phyloP scores from a whole-genome alignment of 306 rosid species.

The Delonix regia region DNA sequence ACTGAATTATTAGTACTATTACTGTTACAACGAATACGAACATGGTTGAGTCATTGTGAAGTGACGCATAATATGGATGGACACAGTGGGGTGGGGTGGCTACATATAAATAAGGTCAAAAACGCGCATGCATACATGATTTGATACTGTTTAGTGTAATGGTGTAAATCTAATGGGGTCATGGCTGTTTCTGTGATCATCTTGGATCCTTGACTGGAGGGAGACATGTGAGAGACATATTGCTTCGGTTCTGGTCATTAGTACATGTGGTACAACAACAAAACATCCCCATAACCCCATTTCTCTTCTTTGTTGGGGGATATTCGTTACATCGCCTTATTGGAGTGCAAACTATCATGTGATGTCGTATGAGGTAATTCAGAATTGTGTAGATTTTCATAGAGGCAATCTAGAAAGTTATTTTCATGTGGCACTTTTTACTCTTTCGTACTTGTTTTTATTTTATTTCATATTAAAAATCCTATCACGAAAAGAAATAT shows the following conservation, averaged over 20 bases:
- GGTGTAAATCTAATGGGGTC: slow-evolving; percentile 46
- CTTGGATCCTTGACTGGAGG: slow-evolving; percentile 37
- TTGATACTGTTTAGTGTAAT: slow-evolving; percentile 31
- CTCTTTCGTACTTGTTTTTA: neutral
- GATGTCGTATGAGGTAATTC: neutral
- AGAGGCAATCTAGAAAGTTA: neutral
- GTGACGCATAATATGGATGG: slow-evolving; percentile 27
- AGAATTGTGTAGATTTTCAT: neutral
- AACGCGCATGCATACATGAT: slow-evolving; percentile 27
- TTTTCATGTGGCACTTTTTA: neutral
- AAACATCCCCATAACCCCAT: neutral
- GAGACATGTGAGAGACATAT: slow-evolving; percentile 7
- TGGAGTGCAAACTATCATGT: neutral
- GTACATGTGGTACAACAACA: slow-evolving; percentile 10
- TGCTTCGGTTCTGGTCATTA: neutral
- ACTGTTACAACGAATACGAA: too few relatives aligned
- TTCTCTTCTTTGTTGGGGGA: neutral
- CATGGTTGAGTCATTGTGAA: slow-evolving; percentile 32
- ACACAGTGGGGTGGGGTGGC: neutral
- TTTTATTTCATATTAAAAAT: neutral
- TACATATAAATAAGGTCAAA: neutral
- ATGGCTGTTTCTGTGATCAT: slow-evolving; percentile 23
- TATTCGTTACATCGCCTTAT: neutral
- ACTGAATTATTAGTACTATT: neutral
- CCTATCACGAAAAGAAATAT: too few relatives aligned